Conservation (phyloP, 2,329 filamentous ascomycete genomes). For the Aureobasidium sp. region DNA sequence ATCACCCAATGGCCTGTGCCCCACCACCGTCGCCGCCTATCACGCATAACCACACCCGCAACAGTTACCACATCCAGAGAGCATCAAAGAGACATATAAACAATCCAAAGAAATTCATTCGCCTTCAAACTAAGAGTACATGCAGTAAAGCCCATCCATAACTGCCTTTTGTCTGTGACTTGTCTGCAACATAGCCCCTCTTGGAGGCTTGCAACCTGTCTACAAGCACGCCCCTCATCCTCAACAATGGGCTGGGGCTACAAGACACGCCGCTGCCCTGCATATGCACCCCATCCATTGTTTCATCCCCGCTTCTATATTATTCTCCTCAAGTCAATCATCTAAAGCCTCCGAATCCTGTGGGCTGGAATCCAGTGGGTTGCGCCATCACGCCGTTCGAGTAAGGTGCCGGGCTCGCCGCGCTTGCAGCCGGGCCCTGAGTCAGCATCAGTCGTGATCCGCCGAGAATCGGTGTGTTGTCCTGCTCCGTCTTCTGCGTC, state of each 20-base stretch:
- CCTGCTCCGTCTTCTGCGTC: constrained; percentile 80
- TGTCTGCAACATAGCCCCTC: not conserved
- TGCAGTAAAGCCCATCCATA: constrained; percentile 4
- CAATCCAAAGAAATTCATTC: not conserved
- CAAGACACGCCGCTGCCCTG: constrained; percentile 2
- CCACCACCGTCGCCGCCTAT: not conserved
- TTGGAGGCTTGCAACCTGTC: not conserved
- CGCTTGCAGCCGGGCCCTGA: constrained; percentile 62
- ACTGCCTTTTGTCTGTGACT: constrained; percentile 1
- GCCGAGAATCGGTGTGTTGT: constrained; percentile 88
- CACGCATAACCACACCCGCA: not conserved
- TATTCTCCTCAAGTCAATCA: constrained; percentile 4
- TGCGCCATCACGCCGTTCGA: constrained; percentile 86
- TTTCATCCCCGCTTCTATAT: constrained; percentile 3
- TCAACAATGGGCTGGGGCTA: constrained; percentile 7
- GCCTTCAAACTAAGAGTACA: constrained; percentile 13
- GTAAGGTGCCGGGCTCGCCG: constrained; percentile 61
- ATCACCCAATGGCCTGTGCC: constrained; percentile 5
- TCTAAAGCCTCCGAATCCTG: constrained; percentile 25
- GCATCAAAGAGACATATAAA: not conserved
- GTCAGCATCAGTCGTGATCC: constrained; percentile 90
- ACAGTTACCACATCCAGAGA: not conserved
- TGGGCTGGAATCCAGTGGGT: constrained; percentile 53
- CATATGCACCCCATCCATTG: constrained; percentile 9
- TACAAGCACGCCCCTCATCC: constrained; percentile 10